Conservation (phyloP, 1,139 yeast genomes). For the Magnusiomyces clavatus region DNA sequence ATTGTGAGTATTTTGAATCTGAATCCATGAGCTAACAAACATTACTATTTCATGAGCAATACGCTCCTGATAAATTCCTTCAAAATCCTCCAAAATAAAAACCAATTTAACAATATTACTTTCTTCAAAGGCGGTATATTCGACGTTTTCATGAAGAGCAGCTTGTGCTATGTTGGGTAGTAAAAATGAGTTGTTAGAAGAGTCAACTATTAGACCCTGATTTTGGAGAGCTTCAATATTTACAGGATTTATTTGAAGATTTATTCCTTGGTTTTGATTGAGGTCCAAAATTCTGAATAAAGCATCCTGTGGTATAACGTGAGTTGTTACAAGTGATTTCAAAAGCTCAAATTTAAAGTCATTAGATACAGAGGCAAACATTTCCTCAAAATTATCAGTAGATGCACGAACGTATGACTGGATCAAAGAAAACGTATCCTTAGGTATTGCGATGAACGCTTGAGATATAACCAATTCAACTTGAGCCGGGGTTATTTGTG, state of each 20-base stretch:
- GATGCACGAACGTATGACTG: constrained; percentile 12
- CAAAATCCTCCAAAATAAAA: constrained; percentile 22
- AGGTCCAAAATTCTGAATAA: neutral
- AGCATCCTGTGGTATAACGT: neutral
- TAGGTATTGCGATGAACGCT: constrained; percentile 23
- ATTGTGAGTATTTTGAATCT: constrained; percentile 23
- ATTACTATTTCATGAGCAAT: constrained; percentile 21
- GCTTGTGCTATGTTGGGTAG: constrained; percentile 1
- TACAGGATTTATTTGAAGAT: constrained; percentile 18
- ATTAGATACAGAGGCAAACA: constrained; percentile 27
- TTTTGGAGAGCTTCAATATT: constrained; percentile 5
- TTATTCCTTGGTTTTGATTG: constrained; percentile 14
- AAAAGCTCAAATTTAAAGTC: neutral
- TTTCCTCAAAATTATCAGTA: constrained; percentile 37
- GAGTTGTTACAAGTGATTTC: neutral
- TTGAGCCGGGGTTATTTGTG: constrained; percentile 14
- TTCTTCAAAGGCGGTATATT: constrained; percentile 22
- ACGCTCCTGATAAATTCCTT: constrained; percentile 24
- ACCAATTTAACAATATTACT: constrained; percentile 20
- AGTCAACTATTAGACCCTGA: constrained; percentile 9
- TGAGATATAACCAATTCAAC: constrained; percentile 23
- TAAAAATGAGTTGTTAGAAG: constrained; percentile 3
- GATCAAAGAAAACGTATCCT: constrained; percentile 19
- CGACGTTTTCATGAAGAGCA: constrained; percentile 22
- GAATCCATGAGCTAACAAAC: constrained; percentile 19